These are phyloP conservation scores for Zizania latifolia DNA, from an alignment of 176 grass and related monocot species.

Conservation along the genomic window DNA sequence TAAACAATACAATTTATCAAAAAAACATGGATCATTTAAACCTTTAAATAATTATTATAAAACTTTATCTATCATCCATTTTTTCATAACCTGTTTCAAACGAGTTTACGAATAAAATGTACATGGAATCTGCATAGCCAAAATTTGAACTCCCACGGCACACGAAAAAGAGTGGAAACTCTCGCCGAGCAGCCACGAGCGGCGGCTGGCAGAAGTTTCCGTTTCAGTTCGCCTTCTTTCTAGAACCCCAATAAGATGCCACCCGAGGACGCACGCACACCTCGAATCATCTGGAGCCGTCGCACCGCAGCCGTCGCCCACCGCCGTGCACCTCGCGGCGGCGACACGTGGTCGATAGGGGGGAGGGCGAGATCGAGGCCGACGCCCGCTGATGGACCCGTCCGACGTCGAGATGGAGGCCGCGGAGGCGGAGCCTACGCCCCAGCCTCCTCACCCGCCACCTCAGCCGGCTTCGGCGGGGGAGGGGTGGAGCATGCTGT, in stretches of 20 bases:
- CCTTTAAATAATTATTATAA: too few species aligned
- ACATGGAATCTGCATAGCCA: too few species aligned
- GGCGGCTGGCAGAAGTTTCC: not conserved
- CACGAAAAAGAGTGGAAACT: not conserved
- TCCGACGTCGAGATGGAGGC: slow-evolving; percentile 56
- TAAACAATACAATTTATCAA: too few species aligned
- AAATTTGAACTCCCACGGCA: not conserved
- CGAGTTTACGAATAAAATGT: too few species aligned
- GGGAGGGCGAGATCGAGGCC: slow-evolving; percentile 15
- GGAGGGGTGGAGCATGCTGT: slow-evolving; percentile 59
- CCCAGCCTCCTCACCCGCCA: not conserved
- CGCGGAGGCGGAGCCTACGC: not conserved
- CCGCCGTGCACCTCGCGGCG: slow-evolving; percentile 3
- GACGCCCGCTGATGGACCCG: slow-evolving; percentile 46
- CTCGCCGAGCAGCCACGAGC: not conserved
- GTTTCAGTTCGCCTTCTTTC: not conserved
- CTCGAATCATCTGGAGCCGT: slow-evolving; percentile 42
- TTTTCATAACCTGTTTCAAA: too few species aligned
- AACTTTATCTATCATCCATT: too few species aligned
- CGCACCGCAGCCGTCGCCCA: not conserved
- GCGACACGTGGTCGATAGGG: not conserved
- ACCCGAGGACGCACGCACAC: slow-evolving; percentile 10
- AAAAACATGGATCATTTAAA: too few species aligned
- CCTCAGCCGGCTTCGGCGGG: not conserved
- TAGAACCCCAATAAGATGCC: not conserved